Evolutionary conservation across 129 eudicot species (phyloP).

Genomic region (Saussurea involucrata): DNA sequence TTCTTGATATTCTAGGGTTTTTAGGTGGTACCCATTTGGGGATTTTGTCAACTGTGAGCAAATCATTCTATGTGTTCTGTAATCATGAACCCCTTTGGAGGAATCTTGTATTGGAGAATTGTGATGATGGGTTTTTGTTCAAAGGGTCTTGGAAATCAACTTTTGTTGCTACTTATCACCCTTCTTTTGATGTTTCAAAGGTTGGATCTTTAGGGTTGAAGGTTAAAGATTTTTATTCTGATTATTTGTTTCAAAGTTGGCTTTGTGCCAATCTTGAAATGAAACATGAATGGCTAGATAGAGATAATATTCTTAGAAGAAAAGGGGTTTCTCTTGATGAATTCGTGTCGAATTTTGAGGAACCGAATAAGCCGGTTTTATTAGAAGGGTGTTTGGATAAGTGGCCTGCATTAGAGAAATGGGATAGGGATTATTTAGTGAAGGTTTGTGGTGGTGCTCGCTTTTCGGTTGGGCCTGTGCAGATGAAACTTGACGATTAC

Average conservation of each 20-base stretch:
- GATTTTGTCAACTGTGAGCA: conserved; percentile 71
- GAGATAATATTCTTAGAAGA: conserved; percentile 71
- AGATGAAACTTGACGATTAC: conserved; percentile 74
- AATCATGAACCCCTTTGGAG: conserved; percentile 96
- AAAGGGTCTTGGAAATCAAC: conserved; percentile 80
- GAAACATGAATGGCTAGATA: conserved; percentile 83
- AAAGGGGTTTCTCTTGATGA: conserved; percentile 82
- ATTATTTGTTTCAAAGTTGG: conserved; percentile 98
- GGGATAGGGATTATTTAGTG: conserved; percentile 74
- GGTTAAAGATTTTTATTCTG: conserved; percentile 84
- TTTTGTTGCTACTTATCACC: conserved; percentile 36
- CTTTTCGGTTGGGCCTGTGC: conserved; percentile 83
- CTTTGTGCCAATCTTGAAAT: conserved; percentile 95
- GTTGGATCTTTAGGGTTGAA: conserved; percentile 43
- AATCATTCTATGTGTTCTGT: conserved; percentile 77
- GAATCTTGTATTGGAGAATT: conserved; percentile 77
- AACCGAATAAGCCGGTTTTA: conserved; percentile 84
- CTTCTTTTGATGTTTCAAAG: conserved; percentile 32
- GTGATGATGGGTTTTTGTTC: conserved; percentile 58
- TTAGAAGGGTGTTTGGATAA: conserved; percentile 86
- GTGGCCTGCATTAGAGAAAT: conserved; percentile 71
- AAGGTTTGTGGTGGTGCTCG: conserved; percentile 48
- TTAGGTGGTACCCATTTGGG: conserved; percentile 70
- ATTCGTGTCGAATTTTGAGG: conserved; percentile 67
- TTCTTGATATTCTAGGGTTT: conserved; percentile 84